A percentile compares a stretch with the other conserved stretches of the same genome.
phyloP scores from a whole-genome alignment of 2,329 filamentous ascomycete genomes.

The Emericellopsis atlantica region DNA sequence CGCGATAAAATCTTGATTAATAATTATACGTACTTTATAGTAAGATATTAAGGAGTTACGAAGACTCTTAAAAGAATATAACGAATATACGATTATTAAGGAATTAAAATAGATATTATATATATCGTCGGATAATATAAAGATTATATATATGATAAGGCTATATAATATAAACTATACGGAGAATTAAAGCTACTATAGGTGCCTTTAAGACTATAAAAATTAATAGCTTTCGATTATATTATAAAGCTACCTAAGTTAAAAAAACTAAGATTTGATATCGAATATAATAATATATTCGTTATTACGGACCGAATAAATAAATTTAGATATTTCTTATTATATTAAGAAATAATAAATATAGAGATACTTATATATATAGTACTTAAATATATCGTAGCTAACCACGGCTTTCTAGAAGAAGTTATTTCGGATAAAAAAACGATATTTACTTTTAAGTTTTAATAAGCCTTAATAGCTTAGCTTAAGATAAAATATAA shows the following conservation, averaged over 20 bases:
- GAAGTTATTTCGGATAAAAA: slow-evolving; percentile 3
- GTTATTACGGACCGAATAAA: no score
- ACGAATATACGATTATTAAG: slow-evolving; percentile 2
- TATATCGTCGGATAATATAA: slow-evolving; percentile 4
- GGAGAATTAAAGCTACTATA: slow-evolving; percentile 4
- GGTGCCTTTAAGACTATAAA: slow-evolving; percentile 3
- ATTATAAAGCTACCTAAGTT: slow-evolving; percentile 4
- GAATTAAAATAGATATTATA: slow-evolving; percentile 4
- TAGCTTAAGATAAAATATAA: slow-evolving; percentile 2
- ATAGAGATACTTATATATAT: no score
- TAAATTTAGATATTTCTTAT: no score
- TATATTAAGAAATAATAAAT: no score
- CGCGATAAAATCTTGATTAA: slow-evolving; percentile 3
- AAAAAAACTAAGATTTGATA: slow-evolving; percentile 3
- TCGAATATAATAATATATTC: no score
- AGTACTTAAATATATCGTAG: slow-evolving; percentile 1
- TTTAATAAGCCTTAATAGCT: slow-evolving; percentile 1
- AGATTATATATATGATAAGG: slow-evolving; percentile 4
- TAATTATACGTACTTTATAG: slow-evolving; percentile 1
- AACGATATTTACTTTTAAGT: slow-evolving; percentile 1
- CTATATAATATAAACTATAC: slow-evolving; percentile 4
- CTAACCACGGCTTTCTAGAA: slow-evolving; percentile 1
- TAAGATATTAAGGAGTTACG: background rate
- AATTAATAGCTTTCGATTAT: slow-evolving; percentile 2
- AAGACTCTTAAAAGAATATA: slow-evolving; percentile 1